A percentile compares a stretch with the other conserved stretches of the same genome.
Conservation (phyloP, 1,284 basidiomycete genomes). For the Microstroma glucosiphilum region DNA sequence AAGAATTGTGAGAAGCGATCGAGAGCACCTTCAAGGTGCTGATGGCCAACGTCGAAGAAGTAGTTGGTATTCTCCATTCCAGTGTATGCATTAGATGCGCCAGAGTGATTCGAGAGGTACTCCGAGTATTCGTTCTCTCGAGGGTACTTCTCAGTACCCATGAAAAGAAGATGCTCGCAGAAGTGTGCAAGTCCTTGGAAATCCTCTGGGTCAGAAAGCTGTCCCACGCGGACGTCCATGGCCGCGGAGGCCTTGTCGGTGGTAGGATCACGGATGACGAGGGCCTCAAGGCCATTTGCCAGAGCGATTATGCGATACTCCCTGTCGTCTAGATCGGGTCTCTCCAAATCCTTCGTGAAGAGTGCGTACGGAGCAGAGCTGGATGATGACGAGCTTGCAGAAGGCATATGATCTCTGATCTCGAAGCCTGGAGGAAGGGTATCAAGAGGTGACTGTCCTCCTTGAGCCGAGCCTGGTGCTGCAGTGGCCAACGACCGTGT, state of each 20-base stretch:
- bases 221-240: slow-evolving; percentile 90
- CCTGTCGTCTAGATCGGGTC: slow-evolving; percentile 28
- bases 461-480: background rate
- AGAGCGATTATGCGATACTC: slow-evolving; percentile 65
- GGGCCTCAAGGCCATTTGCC: slow-evolving; percentile 78
- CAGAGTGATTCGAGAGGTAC: slow-evolving; percentile 85
- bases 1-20: slow-evolving; percentile 92
- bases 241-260: slow-evolving; percentile 93
- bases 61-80: slow-evolving; percentile 90
- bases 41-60: slow-evolving; percentile 80
- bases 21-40: slow-evolving; percentile 75
- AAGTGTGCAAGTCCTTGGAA: slow-evolving; percentile 73
- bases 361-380: slow-evolving; percentile 32
- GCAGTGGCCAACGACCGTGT: slow-evolving; percentile 4
- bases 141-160: slow-evolving; percentile 59
- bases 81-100: slow-evolving; percentile 88
- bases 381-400: slow-evolving; percentile 11
- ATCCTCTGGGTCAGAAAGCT: slow-evolving; percentile 73
- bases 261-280: slow-evolving; percentile 76
- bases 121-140: slow-evolving; percentile 53
- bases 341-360: slow-evolving; percentile 34
- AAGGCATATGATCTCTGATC: slow-evolving; percentile 17
- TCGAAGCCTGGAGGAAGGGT: slow-evolving; percentile 26
- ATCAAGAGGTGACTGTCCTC: background rate
- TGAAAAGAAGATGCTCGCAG: slow-evolving; percentile 92